phyloP scores from a whole-genome alignment of 495 filamentous ascomycete species.

The Trypethelium eluteriae region DNA sequence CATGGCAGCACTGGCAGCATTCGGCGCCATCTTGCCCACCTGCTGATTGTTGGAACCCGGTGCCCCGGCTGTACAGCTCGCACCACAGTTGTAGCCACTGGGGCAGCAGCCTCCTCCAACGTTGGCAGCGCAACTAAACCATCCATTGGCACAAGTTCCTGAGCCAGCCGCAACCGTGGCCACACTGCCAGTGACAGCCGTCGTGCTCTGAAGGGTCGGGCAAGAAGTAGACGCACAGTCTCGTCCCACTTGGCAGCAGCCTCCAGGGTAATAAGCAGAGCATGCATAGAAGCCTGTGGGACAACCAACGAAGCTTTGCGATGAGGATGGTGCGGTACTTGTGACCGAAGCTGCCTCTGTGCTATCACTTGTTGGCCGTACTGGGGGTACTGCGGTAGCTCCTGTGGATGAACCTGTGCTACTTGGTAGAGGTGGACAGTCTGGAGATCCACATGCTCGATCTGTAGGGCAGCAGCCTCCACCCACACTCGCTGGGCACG shows the following conservation, averaged over 20 bases:
- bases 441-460: constrained; percentile 32
- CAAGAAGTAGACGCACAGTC: constrained; percentile 70
- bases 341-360: constrained; percentile 29
- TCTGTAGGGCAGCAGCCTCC: constrained; percentile 39
- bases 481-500: constrained; percentile 35
- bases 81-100: constrained; percentile 62
- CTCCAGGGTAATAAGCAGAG: constrained; percentile 56
- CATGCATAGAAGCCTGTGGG: constrained; percentile 73
- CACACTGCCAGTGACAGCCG: constrained; percentile 53
- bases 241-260: constrained; percentile 75
- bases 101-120: constrained; percentile 74
- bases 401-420: constrained; percentile 31
- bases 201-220: constrained; percentile 39
- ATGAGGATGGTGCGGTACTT: constrained; percentile 15
- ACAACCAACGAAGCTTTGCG: constrained; percentile 41
- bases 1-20: constrained; percentile 15
- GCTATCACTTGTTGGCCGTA: constrained; percentile 32
- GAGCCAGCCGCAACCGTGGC: constrained; percentile 48
- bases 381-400: constrained; percentile 10
- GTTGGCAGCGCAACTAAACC: constrained; percentile 63
- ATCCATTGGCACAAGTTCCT: constrained; percentile 61
- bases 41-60: constrained; percentile 40
- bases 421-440: constrained; percentile 48
- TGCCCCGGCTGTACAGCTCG: constrained; percentile 57
- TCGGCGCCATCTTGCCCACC: constrained; percentile 53